Evolutionary conservation across 1,284 basidiomycete genomes (phyloP), one percentile per base, ranked within the genome.

Genomic region (Tilletia horrida): DNA sequence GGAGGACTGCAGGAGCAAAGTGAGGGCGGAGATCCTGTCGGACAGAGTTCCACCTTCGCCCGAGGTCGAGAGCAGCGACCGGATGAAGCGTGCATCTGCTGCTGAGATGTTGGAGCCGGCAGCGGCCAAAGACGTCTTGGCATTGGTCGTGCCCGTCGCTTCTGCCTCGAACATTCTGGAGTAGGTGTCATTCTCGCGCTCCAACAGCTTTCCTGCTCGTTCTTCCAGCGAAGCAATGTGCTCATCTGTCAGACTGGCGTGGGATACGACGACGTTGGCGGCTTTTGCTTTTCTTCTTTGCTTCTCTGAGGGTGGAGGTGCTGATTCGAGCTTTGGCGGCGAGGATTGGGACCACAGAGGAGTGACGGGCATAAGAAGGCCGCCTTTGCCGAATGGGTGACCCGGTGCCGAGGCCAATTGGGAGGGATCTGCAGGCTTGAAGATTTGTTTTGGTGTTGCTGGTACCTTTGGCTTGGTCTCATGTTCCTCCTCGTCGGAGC

Each of bases 11-110:
- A 94, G 90, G 62, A 97, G 86, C 35, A 98, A 85, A 4, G 93
- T 93, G 64, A 98, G 85, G 0, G 96, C 96, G 67, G 92, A 93
- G 1, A 98, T 88, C 70, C 92, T 87, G 82, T 98, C 96, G 27
- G 92, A 92, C 23, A 97, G 87, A 1, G 96, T 98, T 29, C 77
- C 76, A 8, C 78, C 78, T 7, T 73, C 74, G 62, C 72, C 76
- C 1, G 59, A 40, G 47, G 73, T 74, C 1, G 71, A 73, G 13
- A 81, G 70, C 14, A 81, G 72, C 16, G 77, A 76, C 42, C 74
- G 71, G 7, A 80, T 78, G 69, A 81, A 81, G n/a, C 75, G 74
- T 9, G 78, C 76, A 48, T 81, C 80, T 1, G 76, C 76, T 9
- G 76, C 67, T 44, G 72, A 73, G 45, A 80, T 68, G 59, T 72